Evolutionary conservation across 108 stramenopile species (phyloP), one percentile per base, ranked within the genome.

Genomic region (Cyclotella kingstonii): DNA sequence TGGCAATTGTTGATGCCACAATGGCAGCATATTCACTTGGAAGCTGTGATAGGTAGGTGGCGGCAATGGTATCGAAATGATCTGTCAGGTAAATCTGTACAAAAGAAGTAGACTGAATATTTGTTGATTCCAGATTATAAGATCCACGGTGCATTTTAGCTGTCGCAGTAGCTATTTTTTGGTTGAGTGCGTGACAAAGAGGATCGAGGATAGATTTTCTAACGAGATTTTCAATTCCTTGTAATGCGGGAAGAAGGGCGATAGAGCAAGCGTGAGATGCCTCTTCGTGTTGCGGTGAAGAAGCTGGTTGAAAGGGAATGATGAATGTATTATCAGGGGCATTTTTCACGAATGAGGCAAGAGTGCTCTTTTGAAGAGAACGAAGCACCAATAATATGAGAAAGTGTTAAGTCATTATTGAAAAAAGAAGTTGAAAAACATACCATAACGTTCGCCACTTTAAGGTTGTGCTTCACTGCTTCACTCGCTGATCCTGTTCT

Each of bases 301-400:
- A 79, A 17, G 91, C 81, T 10, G 91, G 91, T 18, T 85, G 79
- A 58, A 90, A 93, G 19, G 91, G 91, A n/a, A 76, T 84, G 33
- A 93, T 26, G 47, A 89, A 93, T 9, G 83, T 83, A 55, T 89
- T 89, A 33, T 93, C 83, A 2, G 88, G 87, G 21, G 86, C 84
- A 34, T 67, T 66, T 43, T 62, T 76, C 38, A 93, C 63, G 41
- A 77, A 81, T 21, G 56, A 48, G 10, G 75, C 54, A 46, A 76
- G 63, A 18, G 68, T 51, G 56, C 48, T 75, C 72, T 73, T 27
- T 5, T 31, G 0, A 25, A 2, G 10, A 18, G 5, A 40, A 44
- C 11, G n/a, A n/a, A n/a, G n/a, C n/a, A n/a, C n/a, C n/a, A n/a
- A n/a, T n/a, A n/a, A n/a, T n/a, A n/a, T n/a, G n/a, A n/a, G n/a